Evolutionary conservation across 805 yeast genomes (phyloP).

Genomic region (Lipomyces spencermartinsiae): DNA sequence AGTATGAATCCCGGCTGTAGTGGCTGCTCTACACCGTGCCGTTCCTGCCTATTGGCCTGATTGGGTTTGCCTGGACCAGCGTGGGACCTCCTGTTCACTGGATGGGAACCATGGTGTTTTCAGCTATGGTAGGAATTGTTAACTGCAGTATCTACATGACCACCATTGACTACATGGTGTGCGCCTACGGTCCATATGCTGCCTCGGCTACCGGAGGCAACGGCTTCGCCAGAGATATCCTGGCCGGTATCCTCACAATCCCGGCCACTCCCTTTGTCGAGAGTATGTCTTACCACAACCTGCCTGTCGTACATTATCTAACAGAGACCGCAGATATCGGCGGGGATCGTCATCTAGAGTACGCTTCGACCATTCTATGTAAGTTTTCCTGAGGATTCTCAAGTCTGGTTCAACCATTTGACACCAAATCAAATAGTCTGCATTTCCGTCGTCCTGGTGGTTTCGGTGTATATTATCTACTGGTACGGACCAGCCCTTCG

Average conservation of each 20-base stretch:
- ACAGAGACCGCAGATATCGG: conserved; percentile 4
- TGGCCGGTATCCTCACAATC: conserved; percentile 52
- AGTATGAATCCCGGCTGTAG: conserved; percentile 2
- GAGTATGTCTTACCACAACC: conserved; percentile 1
- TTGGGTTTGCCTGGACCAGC: conserved; percentile 54
- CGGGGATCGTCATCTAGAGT: conserved; percentile 2
- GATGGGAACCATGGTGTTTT: conserved; percentile 53
- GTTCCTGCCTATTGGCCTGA: conserved; percentile 50
- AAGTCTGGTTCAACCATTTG: neutral
- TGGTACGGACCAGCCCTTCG: conserved; percentile 5
- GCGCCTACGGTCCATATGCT: conserved; percentile 53
- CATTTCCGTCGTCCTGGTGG: conserved; percentile 2
- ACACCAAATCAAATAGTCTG: conserved; percentile 2
- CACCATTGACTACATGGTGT: conserved; percentile 54
- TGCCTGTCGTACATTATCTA: neutral
- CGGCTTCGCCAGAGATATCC: conserved; percentile 52
- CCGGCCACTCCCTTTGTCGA: conserved; percentile 46
- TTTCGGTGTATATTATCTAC: neutral
- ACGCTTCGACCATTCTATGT: neutral
- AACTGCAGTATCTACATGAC: conserved; percentile 53
- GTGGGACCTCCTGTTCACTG: conserved; percentile 51
- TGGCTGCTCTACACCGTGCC: conserved; percentile 50
- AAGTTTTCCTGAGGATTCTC: neutral
- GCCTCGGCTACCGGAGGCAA: conserved; percentile 55
- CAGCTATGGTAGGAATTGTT: conserved; percentile 50